phyloP scores from a whole-genome alignment of 164 flowering plant genomes.

The Sextonia rubra region DNA sequence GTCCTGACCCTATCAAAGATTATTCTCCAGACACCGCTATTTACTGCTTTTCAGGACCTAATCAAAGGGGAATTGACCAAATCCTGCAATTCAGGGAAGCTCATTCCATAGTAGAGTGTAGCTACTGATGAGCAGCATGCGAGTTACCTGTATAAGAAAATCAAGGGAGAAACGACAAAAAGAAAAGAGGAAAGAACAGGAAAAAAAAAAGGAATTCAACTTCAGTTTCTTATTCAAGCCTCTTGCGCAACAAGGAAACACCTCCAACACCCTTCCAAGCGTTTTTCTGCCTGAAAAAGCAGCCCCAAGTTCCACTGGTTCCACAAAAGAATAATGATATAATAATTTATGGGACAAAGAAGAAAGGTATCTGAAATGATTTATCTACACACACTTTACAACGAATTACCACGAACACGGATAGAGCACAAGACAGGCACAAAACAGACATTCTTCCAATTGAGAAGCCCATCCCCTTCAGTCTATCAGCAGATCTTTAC shows the following conservation, averaged over 20 bases:
- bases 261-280: neutral
- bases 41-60: no score
- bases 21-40: no score
- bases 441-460: neutral
- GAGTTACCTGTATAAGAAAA: no score
- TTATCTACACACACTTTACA: slow-evolving; percentile 5
- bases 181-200: neutral
- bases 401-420: neutral
- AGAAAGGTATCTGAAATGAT: neutral
- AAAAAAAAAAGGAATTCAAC: neutral
- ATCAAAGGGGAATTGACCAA: no score
- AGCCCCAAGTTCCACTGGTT: neutral
- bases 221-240: neutral
- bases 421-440: neutral
- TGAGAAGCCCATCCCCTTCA: neutral
- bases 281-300: neutral
- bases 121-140: no score
- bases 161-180: neutral
- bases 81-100: no score
- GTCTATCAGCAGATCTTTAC: slow-evolving; percentile 2
- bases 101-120: no score
- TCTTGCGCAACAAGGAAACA: neutral
- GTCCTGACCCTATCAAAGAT: no score
- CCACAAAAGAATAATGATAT: neutral
- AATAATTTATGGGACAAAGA: neutral